These are phyloP conservation scores for Fusarium sororula DNA, from an alignment of 2,329 filamentous ascomycete species.

Conservation along the genomic window DNA sequence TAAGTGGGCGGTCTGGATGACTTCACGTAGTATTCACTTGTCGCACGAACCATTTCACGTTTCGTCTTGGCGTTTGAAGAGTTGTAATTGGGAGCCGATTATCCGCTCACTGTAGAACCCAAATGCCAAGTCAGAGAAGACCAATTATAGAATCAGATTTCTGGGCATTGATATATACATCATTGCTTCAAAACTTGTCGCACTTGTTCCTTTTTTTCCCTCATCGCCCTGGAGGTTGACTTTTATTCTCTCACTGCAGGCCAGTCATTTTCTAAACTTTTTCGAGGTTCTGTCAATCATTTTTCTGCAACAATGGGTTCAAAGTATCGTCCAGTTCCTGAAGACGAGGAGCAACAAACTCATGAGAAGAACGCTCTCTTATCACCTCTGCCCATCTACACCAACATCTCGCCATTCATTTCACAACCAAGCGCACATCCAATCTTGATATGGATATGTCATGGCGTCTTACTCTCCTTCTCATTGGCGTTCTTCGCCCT, in stretches of 20 bases:
- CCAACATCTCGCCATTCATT: neutral
- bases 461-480: constrained; percentile 15
- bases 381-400: neutral
- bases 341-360: constrained; percentile 16
- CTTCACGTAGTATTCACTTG: neutral
- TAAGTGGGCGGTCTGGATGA: neutral
- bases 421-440: neutral
- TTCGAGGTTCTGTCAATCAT: neutral
- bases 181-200: neutral
- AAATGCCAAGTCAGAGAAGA: neutral
- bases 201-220: neutral
- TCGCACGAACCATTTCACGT: constrained; percentile 8
- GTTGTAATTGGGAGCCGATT: neutral
- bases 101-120: neutral
- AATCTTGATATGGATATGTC: constrained; percentile 18
- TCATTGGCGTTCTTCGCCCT: constrained; percentile 27
- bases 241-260: neutral
- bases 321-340: constrained; percentile 8
- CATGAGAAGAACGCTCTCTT: constrained; percentile 24
- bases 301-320: neutral
- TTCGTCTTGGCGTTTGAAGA: constrained; percentile 24
- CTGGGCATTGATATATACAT: neutral
- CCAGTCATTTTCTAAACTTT: neutral
- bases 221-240: neutral
- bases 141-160: neutral